These are phyloP conservation scores for Scenedesmus sp. DNA, from an alignment of 163 green algal species.

Conservation along the genomic window DNA sequence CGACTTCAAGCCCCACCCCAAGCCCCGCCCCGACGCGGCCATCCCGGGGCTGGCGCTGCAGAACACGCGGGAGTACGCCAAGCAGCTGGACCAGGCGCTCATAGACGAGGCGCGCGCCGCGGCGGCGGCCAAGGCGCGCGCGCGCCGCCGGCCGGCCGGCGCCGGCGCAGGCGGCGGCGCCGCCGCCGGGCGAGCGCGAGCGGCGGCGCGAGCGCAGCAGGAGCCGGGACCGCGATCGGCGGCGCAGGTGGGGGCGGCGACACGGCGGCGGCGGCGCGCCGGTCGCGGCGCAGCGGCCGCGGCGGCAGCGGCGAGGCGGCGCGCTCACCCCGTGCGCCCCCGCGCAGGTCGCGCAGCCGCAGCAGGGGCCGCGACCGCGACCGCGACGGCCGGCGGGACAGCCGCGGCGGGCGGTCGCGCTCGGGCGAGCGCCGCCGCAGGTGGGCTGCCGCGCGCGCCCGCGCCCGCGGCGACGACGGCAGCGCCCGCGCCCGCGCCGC, in stretches of 20 bases:
- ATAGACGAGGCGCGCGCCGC: slow-evolving; percentile 65
- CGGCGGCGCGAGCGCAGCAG: slow-evolving; percentile 43
- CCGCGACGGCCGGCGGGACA: slow-evolving; percentile 28
- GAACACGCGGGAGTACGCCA: slow-evolving; percentile 82
- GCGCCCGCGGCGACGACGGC: neutral
- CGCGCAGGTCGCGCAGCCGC: slow-evolving; percentile 20
- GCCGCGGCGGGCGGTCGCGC: neutral
- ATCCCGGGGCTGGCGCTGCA: slow-evolving; percentile 79
- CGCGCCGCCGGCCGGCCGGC: slow-evolving; percentile 14
- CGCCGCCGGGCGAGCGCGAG: slow-evolving; percentile 41
- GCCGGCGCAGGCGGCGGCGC: slow-evolving; percentile 22
- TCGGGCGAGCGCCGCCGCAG: slow-evolving; percentile 22
- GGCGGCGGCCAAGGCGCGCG: no score
- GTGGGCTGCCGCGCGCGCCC: neutral
- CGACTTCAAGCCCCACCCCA: slow-evolving; percentile 36
- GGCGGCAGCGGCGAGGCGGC: neutral
- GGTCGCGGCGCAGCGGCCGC: no score
- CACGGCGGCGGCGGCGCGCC: no score
- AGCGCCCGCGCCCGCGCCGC: no score
- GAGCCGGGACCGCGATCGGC: slow-evolving; percentile 25
- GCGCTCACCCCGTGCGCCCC: no score
- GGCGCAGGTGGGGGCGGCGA: no score
- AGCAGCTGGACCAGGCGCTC: slow-evolving; percentile 79
- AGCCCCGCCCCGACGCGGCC: slow-evolving; percentile 39
- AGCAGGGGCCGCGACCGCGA: slow-evolving; percentile 30